Evolutionary conservation across 257 asterid genomes (phyloP).

Genomic region (Asclepias syriaca): DNA sequence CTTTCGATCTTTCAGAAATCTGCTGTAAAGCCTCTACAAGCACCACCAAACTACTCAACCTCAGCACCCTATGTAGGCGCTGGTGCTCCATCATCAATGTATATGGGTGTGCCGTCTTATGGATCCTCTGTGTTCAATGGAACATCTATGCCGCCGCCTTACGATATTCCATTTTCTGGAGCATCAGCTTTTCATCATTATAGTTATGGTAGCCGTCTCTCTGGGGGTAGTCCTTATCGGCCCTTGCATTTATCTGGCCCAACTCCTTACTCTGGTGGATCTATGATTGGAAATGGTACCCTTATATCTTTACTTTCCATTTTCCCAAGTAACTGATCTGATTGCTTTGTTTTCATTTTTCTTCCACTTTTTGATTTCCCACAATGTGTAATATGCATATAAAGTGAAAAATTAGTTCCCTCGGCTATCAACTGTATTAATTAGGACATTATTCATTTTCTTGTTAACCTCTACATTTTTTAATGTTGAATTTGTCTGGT

Average conservation of each 20-base stretch:
- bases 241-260: slow-evolving; percentile 64
- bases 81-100: slow-evolving; percentile 75
- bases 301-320: slow-evolving; percentile 7
- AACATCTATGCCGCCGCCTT: slow-evolving; percentile 68
- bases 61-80: slow-evolving; percentile 61
- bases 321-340: neutral
- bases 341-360: neutral
- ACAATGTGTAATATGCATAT: neutral
- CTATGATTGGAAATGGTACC: slow-evolving; percentile 61
- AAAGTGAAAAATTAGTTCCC: neutral
- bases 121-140: slow-evolving; percentile 72
- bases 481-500: slow-evolving; percentile 1
- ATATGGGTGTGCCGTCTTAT: slow-evolving; percentile 72
- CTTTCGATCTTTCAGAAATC: slow-evolving; percentile 45
- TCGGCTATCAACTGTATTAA: neutral
- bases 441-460: neutral
- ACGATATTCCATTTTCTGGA: slow-evolving; percentile 79
- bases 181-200: slow-evolving; percentile 77
- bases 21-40: slow-evolving; percentile 58
- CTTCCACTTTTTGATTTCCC: neutral
- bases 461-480: neutral
- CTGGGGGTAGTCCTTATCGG: slow-evolving; percentile 80
- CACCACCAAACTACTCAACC: slow-evolving; percentile 59
- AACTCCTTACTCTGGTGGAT: slow-evolving; percentile 69
- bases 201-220: slow-evolving; percentile 65